Evolutionary conservation across 2,329 filamentous ascomycete species (phyloP).

Genomic region (Ophiostoma novo-ulmi): DNA sequence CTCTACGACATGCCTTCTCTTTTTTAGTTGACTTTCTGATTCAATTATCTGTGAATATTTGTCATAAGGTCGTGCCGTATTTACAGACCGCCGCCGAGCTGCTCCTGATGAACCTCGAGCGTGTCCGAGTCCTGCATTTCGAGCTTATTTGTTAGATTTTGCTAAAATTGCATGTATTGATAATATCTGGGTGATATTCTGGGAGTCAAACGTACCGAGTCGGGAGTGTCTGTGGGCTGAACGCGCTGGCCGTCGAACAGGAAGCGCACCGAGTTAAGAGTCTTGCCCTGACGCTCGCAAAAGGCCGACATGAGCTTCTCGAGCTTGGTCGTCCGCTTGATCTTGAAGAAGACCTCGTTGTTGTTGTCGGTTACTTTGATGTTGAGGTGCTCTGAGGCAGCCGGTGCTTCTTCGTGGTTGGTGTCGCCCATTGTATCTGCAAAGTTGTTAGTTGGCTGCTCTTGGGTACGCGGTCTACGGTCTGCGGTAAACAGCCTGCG

Average conservation of each 20-base stretch:
- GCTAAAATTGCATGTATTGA: no score
- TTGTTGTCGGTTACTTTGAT: slow-evolving; percentile 99
- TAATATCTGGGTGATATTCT: not conserved
- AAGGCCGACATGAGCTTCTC: slow-evolving; percentile 99
- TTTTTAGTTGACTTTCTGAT: not conserved
- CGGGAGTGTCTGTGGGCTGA: slow-evolving; percentile 81
- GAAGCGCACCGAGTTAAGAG: slow-evolving; percentile 77
- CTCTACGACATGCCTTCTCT: not conserved
- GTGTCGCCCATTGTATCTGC: slow-evolving; percentile 32
- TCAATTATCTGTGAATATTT: not conserved
- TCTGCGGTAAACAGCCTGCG: not conserved
- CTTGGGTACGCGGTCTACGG: not conserved
- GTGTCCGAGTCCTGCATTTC: slow-evolving; percentile 97
- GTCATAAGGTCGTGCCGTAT: not conserved
- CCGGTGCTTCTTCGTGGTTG: slow-evolving; percentile 36
- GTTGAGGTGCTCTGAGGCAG: slow-evolving; percentile 72
- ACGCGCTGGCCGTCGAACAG: slow-evolving; percentile 95
- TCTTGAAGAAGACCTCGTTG: slow-evolving; percentile 99
- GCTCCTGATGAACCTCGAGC: slow-evolving; percentile 95
- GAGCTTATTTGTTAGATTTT: slow-evolving; percentile 52
- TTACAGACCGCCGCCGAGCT: slow-evolving; percentile 67
- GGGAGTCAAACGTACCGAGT: slow-evolving; percentile 61
- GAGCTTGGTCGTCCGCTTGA: slow-evolving; percentile 91
- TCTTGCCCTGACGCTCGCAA: slow-evolving; percentile 93
- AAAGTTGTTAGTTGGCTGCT: not conserved